Conservation (phyloP, 148 eudicot species). For the Oxyria digyna region DNA sequence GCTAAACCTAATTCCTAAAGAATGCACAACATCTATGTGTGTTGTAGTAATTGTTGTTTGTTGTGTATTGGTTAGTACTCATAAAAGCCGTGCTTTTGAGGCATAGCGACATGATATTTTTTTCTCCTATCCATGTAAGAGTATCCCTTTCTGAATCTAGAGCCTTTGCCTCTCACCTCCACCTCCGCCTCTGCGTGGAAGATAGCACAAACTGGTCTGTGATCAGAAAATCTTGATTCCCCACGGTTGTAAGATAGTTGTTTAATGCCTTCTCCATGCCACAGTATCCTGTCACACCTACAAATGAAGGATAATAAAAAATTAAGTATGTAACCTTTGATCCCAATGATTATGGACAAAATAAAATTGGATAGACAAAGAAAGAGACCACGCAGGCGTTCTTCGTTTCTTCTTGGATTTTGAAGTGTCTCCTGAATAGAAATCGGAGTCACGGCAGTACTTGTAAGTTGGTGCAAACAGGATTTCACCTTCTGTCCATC, state of each 20-base stretch:
- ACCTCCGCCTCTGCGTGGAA: slow-evolving; percentile 8
- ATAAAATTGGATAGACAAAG: not conserved
- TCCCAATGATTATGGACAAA: not conserved
- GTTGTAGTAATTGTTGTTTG: not conserved
- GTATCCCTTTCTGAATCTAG: slow-evolving; percentile 8
- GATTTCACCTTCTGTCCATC: slow-evolving; percentile 64
- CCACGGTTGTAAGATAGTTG: slow-evolving; percentile 5
- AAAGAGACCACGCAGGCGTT: slow-evolving; percentile 66
- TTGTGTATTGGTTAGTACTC: not conserved
- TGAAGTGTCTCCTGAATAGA: slow-evolving; percentile 56
- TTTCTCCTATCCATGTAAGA: slow-evolving; percentile 8
- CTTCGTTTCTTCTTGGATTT: slow-evolving; percentile 75
- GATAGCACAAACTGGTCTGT: slow-evolving; percentile 8
- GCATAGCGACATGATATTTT: not conserved
- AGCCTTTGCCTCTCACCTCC: slow-evolving; percentile 4
- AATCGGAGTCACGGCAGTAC: slow-evolving; percentile 69
- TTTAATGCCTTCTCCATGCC: slow-evolving; percentile 39
- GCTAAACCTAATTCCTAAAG: not conserved
- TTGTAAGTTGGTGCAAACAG: slow-evolving; percentile 79
- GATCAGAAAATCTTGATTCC: slow-evolving; percentile 11
- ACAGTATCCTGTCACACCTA: slow-evolving; percentile 87
- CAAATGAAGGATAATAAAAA: not conserved
- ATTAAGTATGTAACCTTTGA: not conserved
- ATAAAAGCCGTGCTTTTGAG: not conserved
- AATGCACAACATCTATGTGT: not conserved